phyloP scores from a whole-genome alignment of 2,329 filamentous ascomycete species.

The Daldinia eschscholtzii region DNA sequence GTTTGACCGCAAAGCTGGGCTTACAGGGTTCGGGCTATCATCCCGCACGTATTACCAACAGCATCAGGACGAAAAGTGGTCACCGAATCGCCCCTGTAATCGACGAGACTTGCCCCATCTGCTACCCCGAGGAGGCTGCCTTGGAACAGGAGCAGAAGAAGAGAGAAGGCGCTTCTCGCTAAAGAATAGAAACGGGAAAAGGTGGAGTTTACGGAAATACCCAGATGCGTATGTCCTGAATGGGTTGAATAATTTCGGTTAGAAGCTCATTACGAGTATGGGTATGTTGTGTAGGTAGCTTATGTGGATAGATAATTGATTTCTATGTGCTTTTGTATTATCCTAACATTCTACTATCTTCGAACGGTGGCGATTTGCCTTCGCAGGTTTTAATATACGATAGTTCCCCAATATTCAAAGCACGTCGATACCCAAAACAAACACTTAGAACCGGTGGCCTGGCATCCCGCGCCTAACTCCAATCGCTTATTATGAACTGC shows the following conservation, averaged over 20 bases:
- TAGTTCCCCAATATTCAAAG: no score
- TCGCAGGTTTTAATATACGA: neutral
- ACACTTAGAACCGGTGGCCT: neutral
- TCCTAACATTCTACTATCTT: neutral
- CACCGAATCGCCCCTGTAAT: constrained; percentile 21
- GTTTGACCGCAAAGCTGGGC: constrained; percentile 48
- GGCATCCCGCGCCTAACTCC: neutral
- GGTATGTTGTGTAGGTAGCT: neutral
- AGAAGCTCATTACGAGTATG: neutral
- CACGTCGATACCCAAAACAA: no score
- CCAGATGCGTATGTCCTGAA: neutral
- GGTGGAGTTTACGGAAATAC: neutral
- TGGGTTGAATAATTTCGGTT: neutral
- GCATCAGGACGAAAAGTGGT: constrained; percentile 15
- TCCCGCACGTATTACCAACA: constrained; percentile 40
- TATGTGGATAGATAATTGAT: neutral
- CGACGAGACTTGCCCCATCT: constrained; percentile 39
- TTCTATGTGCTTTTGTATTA: neutral
- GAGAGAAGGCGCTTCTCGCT: neutral
- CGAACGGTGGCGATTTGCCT: neutral
- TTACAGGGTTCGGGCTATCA: constrained; percentile 35
- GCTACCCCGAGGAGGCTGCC: constrained; percentile 33
- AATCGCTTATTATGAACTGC: neutral
- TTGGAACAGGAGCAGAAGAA: constrained; percentile 32
- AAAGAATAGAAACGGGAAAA: neutral